phyloP scores from a whole-genome alignment of 495 filamentous ascomycete species.

The Aspergillus sclerotioniger region DNA sequence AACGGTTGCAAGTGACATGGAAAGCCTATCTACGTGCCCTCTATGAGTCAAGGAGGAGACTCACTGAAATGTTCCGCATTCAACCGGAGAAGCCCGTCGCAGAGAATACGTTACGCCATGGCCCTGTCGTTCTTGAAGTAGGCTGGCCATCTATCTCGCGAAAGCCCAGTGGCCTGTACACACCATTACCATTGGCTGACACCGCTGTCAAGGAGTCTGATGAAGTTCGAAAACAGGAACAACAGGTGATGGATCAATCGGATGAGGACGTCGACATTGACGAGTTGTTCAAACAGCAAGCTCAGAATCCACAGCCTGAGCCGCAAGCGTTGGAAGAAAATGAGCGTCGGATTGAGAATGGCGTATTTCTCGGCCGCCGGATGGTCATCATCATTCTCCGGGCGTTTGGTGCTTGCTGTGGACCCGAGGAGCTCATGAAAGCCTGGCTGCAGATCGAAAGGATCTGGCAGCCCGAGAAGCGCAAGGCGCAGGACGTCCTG shows the following conservation, averaged over 20 bases:
- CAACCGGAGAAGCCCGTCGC: conserved; percentile 25
- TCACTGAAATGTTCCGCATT: conserved; percentile 23
- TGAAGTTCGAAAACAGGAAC: neutral
- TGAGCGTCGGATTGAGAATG: conserved; percentile 38
- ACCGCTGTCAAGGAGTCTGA: neutral
- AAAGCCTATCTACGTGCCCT: conserved; percentile 48
- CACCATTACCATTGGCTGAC: conserved; percentile 25
- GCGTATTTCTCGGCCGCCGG: conserved; percentile 42
- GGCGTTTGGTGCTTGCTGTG: conserved; percentile 43
- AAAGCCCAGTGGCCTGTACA: conserved; percentile 27
- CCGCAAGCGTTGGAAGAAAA: conserved; percentile 16
- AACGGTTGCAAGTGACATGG: conserved; percentile 50
- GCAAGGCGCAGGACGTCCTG: conserved; percentile 36
- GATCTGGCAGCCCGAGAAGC: conserved; percentile 41
- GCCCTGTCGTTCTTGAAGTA: neutral
- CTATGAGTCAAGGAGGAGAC: conserved; percentile 54
- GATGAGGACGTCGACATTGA: conserved; percentile 20
- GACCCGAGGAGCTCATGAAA: conserved; percentile 37
- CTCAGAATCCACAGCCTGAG: conserved; percentile 8
- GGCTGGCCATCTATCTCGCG: neutral
- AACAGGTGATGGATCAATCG: neutral
- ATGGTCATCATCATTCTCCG: conserved; percentile 42
- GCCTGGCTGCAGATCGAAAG: conserved; percentile 43
- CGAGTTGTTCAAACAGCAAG: conserved; percentile 15
- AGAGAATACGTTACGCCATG: conserved; percentile 37